Evolutionary conservation across 1,139 yeast species (phyloP).

Genomic region (Hansenula lynferdii): DNA sequence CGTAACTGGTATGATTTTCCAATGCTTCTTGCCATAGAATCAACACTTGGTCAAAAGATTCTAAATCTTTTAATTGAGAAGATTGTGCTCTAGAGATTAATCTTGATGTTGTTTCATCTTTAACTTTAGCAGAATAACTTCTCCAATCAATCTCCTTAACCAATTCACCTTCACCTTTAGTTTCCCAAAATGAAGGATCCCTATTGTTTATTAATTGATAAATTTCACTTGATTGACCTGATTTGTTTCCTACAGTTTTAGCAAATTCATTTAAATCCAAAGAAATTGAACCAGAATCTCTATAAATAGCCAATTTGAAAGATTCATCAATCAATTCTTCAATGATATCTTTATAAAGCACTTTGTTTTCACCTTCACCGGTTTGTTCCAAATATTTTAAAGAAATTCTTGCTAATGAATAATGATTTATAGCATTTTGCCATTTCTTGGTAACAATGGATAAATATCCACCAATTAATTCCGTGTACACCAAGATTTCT

Average conservation of each 20-base stretch:
- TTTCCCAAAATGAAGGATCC: slow-evolving; percentile 32
- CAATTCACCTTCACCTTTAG: slow-evolving; percentile 22
- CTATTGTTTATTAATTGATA: slow-evolving; percentile 33
- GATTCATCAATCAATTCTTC: slow-evolving; percentile 68
- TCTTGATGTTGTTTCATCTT: slow-evolving; percentile 70
- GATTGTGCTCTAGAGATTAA: slow-evolving; percentile 33
- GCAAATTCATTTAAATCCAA: slow-evolving; percentile 44
- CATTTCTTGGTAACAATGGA: slow-evolving; percentile 58
- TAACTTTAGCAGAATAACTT: slow-evolving; percentile 60
- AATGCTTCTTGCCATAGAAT: slow-evolving; percentile 54
- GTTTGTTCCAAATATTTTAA: slow-evolving; percentile 42
- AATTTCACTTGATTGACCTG: slow-evolving; percentile 26
- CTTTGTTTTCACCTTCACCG: slow-evolving; percentile 29
- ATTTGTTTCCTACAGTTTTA: slow-evolving; percentile 27
- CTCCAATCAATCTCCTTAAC: slow-evolving; percentile 59
- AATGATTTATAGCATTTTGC: slow-evolving; percentile 45
- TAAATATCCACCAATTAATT: slow-evolving; percentile 56
- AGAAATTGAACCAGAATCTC: slow-evolving; percentile 28
- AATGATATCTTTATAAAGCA: slow-evolving; percentile 50
- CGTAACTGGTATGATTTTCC: slow-evolving; percentile 44
- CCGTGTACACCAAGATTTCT: slow-evolving; percentile 57
- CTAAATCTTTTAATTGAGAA: slow-evolving; percentile 21
- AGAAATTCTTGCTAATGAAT: slow-evolving; percentile 58
- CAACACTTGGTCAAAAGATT: slow-evolving; percentile 42
- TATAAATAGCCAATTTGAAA: slow-evolving; percentile 52